phyloP scores from a whole-genome alignment of 331 rosid species.

The Quercus lobata region DNA sequence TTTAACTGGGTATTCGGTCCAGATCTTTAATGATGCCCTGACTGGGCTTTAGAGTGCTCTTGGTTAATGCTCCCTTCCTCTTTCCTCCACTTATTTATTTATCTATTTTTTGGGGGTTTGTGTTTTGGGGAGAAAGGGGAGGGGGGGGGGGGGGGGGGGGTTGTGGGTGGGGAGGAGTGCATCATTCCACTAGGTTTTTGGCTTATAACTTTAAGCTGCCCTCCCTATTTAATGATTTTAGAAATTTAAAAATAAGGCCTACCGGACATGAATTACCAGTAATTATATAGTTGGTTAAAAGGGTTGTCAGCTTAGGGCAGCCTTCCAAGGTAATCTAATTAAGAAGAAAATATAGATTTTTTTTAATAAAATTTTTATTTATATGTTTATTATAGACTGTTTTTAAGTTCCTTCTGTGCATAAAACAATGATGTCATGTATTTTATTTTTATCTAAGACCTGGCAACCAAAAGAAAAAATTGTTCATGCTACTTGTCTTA shows the following conservation, averaged over 20 bases:
- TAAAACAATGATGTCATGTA: not conserved
- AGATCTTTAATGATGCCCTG: not conserved
- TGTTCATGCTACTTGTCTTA: not conserved
- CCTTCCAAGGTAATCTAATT: not conserved
- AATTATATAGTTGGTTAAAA: not conserved
- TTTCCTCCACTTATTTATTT: too few relatives aligned
- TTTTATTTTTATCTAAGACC: not conserved
- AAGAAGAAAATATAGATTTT: not conserved
- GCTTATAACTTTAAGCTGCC: too few relatives aligned
- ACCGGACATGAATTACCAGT: not conserved
- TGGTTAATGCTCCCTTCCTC: not conserved
- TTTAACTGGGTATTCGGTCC: not conserved
- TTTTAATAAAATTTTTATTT: too few relatives aligned
- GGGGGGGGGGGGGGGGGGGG: too few relatives aligned
- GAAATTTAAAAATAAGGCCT: not conserved
- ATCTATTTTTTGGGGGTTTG: too few relatives aligned
- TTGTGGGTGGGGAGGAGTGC: too few relatives aligned
- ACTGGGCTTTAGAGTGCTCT: not conserved
- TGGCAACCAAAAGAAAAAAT: not conserved
- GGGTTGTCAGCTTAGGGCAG: not conserved
- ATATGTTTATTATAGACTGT: not conserved
- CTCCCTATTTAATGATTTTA: too few relatives aligned
- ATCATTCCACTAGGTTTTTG: too few relatives aligned
- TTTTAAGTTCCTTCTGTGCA: not conserved
- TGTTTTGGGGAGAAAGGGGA: too few relatives aligned